Base-by-base conservation (phyloP, 2,329 filamentous ascomycete species). In the Sarocladiaceae sp. region DNA sequence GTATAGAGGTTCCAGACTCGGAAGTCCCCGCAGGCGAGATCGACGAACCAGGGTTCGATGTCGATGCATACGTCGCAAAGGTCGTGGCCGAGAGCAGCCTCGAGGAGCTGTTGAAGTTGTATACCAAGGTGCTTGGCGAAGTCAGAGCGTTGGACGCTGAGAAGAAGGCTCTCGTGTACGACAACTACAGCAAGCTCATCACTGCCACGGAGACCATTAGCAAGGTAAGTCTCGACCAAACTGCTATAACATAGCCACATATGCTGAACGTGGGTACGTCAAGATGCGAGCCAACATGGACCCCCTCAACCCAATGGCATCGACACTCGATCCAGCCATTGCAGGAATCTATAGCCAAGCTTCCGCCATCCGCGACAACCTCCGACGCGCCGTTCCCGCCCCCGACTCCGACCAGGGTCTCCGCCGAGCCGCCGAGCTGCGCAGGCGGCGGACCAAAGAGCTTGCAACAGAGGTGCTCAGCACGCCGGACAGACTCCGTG, bases 171-270 rank as follows among this genome's bases (percentile, higher is more conserved):
- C 68, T 98, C 49, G 93, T 98, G 4, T 98, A 98, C 63, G 91
- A 98, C 62, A 98, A 98, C 61, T 98, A 97, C 64, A 93, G 85
- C 54, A 97, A 97, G 67, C 68, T 98, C 53, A 96, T 98, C 53
- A 80, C 84, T n/a, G 93, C 93, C 1, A 96, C 94, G 10, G 91
- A 95, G 64, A 97, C 91, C 3, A 98, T 98, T 57, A 78, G 86
- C 41, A 88, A 87, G 67, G 78, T 80, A 53, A 26, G 42, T 29
- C n/a, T 11, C 23, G 6, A 29, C n/a, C n/a, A n/a, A n/a, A n/a
- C n/a, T n/a, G n/a, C n/a, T n/a, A n/a, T n/a, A 48, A 50, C 27
- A 15, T 33, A 21, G 24, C 15, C 3, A n/a, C 4, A 6, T 31
- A 31, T n/a, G 10, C n/a, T n/a, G n/a, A n/a, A n/a, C n/a, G n/a